Evolutionary conservation across 2,329 filamentous ascomycete genomes (phyloP).

Genomic region (Colletotrichum cordylinicola): DNA sequence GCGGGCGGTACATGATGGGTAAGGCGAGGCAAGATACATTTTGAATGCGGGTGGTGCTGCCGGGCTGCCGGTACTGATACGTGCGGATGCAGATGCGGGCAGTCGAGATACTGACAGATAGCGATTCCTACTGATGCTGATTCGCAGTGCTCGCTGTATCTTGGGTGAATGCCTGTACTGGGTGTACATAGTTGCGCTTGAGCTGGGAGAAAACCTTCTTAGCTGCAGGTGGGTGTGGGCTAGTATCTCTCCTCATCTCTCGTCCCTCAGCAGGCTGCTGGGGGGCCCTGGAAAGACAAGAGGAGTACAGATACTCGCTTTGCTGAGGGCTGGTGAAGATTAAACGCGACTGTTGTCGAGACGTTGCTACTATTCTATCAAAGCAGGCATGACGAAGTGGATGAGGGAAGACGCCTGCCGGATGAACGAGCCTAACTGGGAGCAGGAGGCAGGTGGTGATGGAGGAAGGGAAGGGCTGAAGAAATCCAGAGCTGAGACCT

Average conservation of each 20-base stretch:
- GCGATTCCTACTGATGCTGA: background rate
- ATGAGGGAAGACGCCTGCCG: background rate
- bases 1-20: background rate
- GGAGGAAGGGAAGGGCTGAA: background rate
- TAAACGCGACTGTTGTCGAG: background rate
- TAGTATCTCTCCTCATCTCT: conserved; percentile 2
- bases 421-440: background rate
- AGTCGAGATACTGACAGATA: background rate
- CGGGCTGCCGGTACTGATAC: background rate
- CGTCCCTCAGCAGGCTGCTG: background rate
- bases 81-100: background rate
- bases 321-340: background rate
- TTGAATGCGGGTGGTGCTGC: background rate
- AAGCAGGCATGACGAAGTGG: background rate
- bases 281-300: background rate
- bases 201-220: background rate
- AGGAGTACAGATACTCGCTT: background rate
- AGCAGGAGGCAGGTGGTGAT: background rate
- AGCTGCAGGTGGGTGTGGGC: conserved; percentile 6
- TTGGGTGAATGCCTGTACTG: background rate
- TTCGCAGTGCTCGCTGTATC: background rate
- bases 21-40: background rate
- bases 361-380: background rate
- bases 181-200: background rate
- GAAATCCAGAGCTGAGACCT: background rate